Evolutionary conservation across 805 yeast species (phyloP).

Genomic region (Helenozyma rhizophorensis): DNA sequence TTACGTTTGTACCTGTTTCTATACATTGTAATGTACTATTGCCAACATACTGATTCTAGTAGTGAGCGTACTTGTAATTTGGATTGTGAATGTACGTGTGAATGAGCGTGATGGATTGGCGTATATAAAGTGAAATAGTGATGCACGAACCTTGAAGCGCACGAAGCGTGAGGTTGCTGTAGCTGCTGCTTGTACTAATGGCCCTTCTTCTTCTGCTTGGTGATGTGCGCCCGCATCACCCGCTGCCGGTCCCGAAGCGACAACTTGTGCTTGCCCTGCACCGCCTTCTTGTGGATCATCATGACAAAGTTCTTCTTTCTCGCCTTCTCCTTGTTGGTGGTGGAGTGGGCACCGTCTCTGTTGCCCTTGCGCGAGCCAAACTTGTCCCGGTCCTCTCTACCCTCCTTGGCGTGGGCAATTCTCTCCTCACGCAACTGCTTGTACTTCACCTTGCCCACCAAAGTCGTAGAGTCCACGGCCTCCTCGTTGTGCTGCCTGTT

Average conservation of each 20-base stretch:
- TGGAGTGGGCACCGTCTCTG: slow-evolving; percentile 70
- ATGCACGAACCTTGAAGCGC: too few relatives aligned
- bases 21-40: slow-evolving; percentile 4
- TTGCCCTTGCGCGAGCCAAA: slow-evolving; percentile 87
- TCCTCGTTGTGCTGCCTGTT: slow-evolving; percentile 64
- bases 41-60: neutral
- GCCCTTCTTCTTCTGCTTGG: slow-evolving; percentile 88
- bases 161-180: too few relatives aligned
- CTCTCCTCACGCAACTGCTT: slow-evolving; percentile 90
- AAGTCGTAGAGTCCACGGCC: slow-evolving; percentile 69
- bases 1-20: slow-evolving; percentile 12
- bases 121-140: too few relatives aligned
- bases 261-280: slow-evolving; percentile 88
- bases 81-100: neutral
- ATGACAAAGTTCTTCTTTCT: slow-evolving; percentile 98
- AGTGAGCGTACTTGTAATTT: neutral
- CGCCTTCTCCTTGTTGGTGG: slow-evolving; percentile 94
- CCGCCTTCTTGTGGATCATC: slow-evolving; percentile 95
- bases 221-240: slow-evolving; percentile 78
- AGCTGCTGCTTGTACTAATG: slow-evolving; percentile 26
- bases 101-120: too few relatives aligned
- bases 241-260: slow-evolving; percentile 89
- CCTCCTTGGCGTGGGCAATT: slow-evolving; percentile 81
- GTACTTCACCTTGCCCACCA: slow-evolving; percentile 75
- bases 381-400: slow-evolving; percentile 87